Conservation (phyloP, 108 stramenopile species). For the Stephanodiscus minutulus region DNA sequence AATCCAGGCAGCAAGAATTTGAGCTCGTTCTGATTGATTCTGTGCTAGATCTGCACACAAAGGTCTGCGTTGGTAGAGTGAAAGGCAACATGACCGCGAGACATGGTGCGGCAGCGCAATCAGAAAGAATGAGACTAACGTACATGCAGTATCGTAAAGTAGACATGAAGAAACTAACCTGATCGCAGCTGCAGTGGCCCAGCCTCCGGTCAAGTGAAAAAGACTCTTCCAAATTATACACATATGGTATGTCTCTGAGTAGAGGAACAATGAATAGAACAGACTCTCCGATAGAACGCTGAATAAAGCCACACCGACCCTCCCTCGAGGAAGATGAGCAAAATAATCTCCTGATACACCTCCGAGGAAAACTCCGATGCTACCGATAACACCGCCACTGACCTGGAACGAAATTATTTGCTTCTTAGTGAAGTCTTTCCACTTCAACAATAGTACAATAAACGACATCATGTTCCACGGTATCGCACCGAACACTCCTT, state of each 20-base stretch:
- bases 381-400: conserved; percentile 33
- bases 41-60: conserved; percentile 57
- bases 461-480: conserved; percentile 70
- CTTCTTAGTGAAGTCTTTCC: conserved; percentile 53
- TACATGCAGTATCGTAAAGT: neutral
- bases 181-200: conserved; percentile 50
- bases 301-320: conserved; percentile 46
- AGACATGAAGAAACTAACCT: neutral
- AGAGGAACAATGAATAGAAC: conserved; percentile 53
- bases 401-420: conserved; percentile 60
- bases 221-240: conserved; percentile 44
- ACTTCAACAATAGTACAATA: conserved; percentile 54
- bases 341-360: conserved; percentile 55
- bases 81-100: neutral
- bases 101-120: neutral
- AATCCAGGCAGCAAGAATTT: conserved; percentile 60
- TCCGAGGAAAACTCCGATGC: conserved; percentile 49
- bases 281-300: conserved; percentile 45
- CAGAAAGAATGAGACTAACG: neutral
- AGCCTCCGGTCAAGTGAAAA: conserved; percentile 48
- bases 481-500: conserved; percentile 54
- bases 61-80: conserved; percentile 27
- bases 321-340: conserved; percentile 31
- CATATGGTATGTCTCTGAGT: conserved; percentile 36
- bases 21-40: conserved; percentile 55